Conservation (phyloP, 2,329 filamentous ascomycete genomes). For the Cladosporium oxysporum region DNA sequence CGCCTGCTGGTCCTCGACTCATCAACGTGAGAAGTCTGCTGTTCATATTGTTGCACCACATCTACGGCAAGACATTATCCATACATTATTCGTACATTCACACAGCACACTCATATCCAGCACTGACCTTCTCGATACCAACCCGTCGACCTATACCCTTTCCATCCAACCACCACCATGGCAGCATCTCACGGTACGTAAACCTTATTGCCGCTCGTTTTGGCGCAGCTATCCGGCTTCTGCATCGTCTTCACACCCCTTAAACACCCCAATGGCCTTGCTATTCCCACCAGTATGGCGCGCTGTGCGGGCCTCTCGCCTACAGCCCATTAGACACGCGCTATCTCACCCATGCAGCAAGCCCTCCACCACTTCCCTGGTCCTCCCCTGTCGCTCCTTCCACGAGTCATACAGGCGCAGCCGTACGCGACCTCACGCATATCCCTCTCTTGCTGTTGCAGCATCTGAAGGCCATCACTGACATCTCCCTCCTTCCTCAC, state of each 20-base stretch:
- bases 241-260: not conserved
- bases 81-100: not conserved
- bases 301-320: slow-evolving; percentile 9
- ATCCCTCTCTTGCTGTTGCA: not conserved
- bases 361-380: slow-evolving; percentile 7
- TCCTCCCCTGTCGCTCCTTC: slow-evolving; percentile 17
- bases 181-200: slow-evolving; percentile 11
- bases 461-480: not conserved
- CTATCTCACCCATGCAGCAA: slow-evolving; percentile 8
- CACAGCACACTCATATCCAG: not conserved
- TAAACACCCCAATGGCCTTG: slow-evolving; percentile 15
- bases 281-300: slow-evolving; percentile 6
- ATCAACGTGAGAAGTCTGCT: not conserved
- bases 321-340: slow-evolving; percentile 1
- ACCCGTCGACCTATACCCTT: not conserved
- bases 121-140: slow-evolving; percentile 7
- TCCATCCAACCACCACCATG: slow-evolving; percentile 8
- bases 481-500: slow-evolving; percentile 2
- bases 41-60: not conserved
- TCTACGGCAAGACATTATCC: not conserved
- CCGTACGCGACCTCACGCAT: slow-evolving; percentile 5
- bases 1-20: slow-evolving; percentile 1
- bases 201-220: not conserved
- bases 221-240: not conserved
- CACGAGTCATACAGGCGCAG: slow-evolving; percentile 16